Conservation (phyloP, 1,284 basidiomycete species). For the Veloporphyrellus conicus region DNA sequence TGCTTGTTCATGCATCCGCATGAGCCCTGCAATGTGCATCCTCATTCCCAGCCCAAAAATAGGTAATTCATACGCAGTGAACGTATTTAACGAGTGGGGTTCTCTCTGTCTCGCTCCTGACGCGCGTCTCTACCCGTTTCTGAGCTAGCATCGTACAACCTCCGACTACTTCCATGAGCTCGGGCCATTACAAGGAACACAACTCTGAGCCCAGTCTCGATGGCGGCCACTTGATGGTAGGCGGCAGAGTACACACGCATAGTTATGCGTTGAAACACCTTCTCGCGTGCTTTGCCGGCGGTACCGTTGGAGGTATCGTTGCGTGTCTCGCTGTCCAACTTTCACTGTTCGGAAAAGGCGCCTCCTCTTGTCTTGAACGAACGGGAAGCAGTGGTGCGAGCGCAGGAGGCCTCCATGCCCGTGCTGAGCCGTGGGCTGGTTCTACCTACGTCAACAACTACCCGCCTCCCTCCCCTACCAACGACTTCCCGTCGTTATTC, state of each 20-base stretch:
- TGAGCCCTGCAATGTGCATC: not conserved
- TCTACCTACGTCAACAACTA: not conserved
- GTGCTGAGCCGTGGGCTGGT: not conserved
- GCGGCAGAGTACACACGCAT: not conserved
- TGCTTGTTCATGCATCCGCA: no score
- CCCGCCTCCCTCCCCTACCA: not conserved
- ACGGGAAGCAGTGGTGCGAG: not conserved
- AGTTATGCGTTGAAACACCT: conserved; percentile 23
- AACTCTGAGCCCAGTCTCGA: no score
- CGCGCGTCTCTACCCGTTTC: no score
- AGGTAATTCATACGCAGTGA: not conserved
- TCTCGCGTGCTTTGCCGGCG: conserved; percentile 20
- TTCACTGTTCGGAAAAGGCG: conserved; percentile 21
- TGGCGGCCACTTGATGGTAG: no score
- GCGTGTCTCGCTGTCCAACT: conserved; percentile 28
- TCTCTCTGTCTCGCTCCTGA: no score
- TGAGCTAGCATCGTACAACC: no score
- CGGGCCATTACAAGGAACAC: no score
- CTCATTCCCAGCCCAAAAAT: not conserved
- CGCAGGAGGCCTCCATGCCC: conserved; percentile 6
- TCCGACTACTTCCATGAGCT: no score
- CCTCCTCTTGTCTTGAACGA: not conserved
- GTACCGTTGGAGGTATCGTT: conserved; percentile 17
- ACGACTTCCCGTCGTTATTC: not conserved
- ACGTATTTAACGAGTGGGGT: not conserved